A percentile compares a stretch with the other conserved stretches of the same genome.
phyloP scores from a whole-genome alignment of 305 asterid genomes.

The Plantago coronopus region DNA sequence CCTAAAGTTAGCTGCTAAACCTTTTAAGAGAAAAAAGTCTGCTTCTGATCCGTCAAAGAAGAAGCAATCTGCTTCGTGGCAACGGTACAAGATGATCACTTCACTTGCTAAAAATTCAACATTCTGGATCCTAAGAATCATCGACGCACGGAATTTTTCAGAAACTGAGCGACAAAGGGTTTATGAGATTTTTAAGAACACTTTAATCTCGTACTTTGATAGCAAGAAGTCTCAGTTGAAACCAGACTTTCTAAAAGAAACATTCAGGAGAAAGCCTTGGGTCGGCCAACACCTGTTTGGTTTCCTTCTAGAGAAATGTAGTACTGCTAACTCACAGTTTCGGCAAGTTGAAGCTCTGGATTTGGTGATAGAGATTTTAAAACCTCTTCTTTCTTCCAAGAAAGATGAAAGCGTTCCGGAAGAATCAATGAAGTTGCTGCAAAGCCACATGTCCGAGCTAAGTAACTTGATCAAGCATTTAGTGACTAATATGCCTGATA shows the following conservation, averaged over 20 bases:
- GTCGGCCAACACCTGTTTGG: slow-evolving; percentile 61
- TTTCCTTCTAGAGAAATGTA: slow-evolving; percentile 81
- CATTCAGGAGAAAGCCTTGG: slow-evolving; percentile 78
- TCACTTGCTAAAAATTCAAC: slow-evolving; percentile 83
- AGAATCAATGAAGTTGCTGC: slow-evolving; percentile 32
- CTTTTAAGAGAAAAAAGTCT: slow-evolving; percentile 81
- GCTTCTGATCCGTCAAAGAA: slow-evolving; percentile 61
- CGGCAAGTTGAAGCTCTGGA: slow-evolving; percentile 92
- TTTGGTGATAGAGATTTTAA: slow-evolving; percentile 58
- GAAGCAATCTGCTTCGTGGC: slow-evolving; percentile 76
- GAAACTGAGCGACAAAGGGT: slow-evolving; percentile 57
- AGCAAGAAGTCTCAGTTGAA: slow-evolving; percentile 85
- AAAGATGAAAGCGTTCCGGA: slow-evolving; percentile 30
- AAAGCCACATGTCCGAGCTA: slow-evolving; percentile 45
- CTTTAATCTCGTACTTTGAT: slow-evolving; percentile 57
- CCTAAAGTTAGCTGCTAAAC: slow-evolving; percentile 83
- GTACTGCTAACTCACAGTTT: slow-evolving; percentile 62
- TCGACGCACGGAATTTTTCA: slow-evolving; percentile 60
- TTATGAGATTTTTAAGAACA: slow-evolving; percentile 48
- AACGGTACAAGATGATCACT: slow-evolving; percentile 64
- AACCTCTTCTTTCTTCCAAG: slow-evolving; percentile 33
- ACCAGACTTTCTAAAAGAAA: slow-evolving; percentile 67
- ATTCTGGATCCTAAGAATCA: slow-evolving; percentile 77
- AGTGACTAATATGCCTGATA: slow-evolving; percentile 76
- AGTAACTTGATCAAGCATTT: slow-evolving; percentile 48